Evolutionary conservation across 1,284 basidiomycete genomes (phyloP).

Genomic region (Schizophyllum commune): DNA sequence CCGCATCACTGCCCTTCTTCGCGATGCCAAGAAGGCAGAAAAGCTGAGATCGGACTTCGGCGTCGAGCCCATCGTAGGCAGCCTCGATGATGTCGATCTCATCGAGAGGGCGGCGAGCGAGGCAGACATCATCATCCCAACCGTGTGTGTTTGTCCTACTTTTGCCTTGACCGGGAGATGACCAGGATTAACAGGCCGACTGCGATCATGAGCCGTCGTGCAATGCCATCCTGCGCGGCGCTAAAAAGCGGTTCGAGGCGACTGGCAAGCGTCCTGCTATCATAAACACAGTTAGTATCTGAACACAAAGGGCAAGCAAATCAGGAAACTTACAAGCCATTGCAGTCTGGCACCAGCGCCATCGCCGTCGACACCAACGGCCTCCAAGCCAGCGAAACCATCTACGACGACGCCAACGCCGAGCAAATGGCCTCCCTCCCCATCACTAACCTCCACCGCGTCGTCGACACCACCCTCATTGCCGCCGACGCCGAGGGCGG

Average conservation of each 20-base stretch:
- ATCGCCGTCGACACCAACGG: slow-evolving; percentile 25
- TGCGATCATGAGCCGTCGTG: slow-evolving; percentile 29
- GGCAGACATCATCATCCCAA: slow-evolving; percentile 29
- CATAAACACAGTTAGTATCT: slow-evolving; percentile 39
- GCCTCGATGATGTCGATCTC: slow-evolving; percentile 22
- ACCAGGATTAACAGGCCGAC: slow-evolving; percentile 27
- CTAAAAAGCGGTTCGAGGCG: slow-evolving; percentile 26
- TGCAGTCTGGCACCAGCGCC: slow-evolving; percentile 28
- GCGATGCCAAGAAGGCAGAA: slow-evolving; percentile 22
- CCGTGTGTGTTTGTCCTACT: slow-evolving; percentile 15
- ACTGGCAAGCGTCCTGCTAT: slow-evolving; percentile 28
- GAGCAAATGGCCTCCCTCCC: slow-evolving; percentile 29
- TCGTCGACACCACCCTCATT: slow-evolving; percentile 30
- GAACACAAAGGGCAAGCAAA: not conserved
- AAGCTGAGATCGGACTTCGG: slow-evolving; percentile 20
- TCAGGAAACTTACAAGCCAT: too few species aligned
- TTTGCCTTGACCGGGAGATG: too few species aligned
- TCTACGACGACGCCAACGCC: slow-evolving; percentile 31
- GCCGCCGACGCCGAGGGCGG: slow-evolving; percentile 29
- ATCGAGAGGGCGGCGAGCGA: slow-evolving; percentile 23
- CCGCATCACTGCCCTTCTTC: slow-evolving; percentile 32
- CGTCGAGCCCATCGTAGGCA: slow-evolving; percentile 25
- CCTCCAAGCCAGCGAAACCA: slow-evolving; percentile 19
- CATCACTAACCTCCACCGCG: slow-evolving; percentile 25
- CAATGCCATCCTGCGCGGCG: slow-evolving; percentile 33